Evolutionary conservation across 345 rosid genomes (phyloP).

Genomic region (Camelina laxa): DNA sequence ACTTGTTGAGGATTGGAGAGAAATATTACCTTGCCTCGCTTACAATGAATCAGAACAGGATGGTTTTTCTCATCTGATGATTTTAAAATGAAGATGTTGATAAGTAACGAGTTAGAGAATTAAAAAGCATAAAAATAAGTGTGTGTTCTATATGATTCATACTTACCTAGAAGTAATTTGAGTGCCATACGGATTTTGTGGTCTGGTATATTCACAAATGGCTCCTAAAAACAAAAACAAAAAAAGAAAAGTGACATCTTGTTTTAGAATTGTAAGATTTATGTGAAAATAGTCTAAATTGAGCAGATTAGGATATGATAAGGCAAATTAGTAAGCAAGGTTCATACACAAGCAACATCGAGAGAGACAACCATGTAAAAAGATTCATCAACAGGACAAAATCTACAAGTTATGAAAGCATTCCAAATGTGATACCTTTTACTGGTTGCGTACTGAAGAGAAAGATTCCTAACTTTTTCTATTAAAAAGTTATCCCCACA

Average conservation of each 20-base stretch:
- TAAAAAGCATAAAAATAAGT: neutral
- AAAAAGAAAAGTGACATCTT: neutral
- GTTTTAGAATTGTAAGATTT: neutral
- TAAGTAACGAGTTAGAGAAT: conserved; percentile 12
- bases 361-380: conserved; percentile 30
- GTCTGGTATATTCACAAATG: conserved; percentile 89
- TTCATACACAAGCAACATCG: conserved; percentile 22
- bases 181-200: conserved; percentile 84
- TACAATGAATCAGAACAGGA: conserved; percentile 90
- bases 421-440: conserved; percentile 43
- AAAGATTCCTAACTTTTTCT: conserved; percentile 26
- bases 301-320: conserved; percentile 22
- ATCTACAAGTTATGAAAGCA: conserved; percentile 25
- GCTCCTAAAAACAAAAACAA: conserved; percentile 65
- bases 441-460: conserved; percentile 37
- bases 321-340: conserved; percentile 22
- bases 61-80: conserved; percentile 81
- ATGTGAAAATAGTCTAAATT: conserved; percentile 2
- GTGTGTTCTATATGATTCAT: conserved; percentile 19
- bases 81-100: neutral
- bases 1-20: conserved; percentile 8
- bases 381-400: conserved; percentile 25
- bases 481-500: conserved; percentile 26
- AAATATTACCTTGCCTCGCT: conserved; percentile 82
- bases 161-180: conserved; percentile 76